Base-by-base conservation (phyloP, 495 filamentous ascomycete species). In the Halenospora varia region DNA sequence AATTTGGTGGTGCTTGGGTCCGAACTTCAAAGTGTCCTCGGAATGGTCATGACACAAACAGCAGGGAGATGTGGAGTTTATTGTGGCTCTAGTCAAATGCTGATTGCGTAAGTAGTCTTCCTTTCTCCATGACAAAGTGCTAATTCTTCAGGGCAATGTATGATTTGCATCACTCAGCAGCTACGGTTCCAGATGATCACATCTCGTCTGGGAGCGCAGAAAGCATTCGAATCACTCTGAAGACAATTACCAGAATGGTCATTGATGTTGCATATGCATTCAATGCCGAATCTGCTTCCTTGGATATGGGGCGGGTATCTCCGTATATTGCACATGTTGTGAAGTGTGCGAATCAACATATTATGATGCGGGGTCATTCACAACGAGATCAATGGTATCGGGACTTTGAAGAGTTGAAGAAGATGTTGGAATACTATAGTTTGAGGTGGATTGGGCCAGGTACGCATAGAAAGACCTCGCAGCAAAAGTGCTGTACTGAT, bases 51-150 rank as follows among this genome's bases (percentile, higher is more conserved):
- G 66, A 59, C 68, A 13, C 64, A 65, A 53, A 45, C 48, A n/a
- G 22, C 42, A n/a, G 62, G 62, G 35, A 54, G 49, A 42, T 61
- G 52, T 56, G 57, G 64, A 0, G 24, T 58, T 13, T 70, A 65
- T 35, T 72, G 71, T 52, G 62, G 50, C 3, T 61, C 70, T 9
- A 69, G 64, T 4, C 61, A 65, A 11, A 53, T 71, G 2, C 35
- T 62, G 1, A 67, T 72, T 18, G 63, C 65, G 70, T 73, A 29
- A 19, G 65, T 48, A 41, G 13, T 2, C 10, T 22, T 1, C 15
- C 3, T n/a, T 18, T 35, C 20, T 13, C 6, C 1, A 35, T 22
- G 2, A 41, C 1, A 18, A 2, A 26, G 40, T 50, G 10, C 42
- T 1, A 2, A 11, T 47, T 29, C 3, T 49, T 15, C 17, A 64